Conservation (phyloP, 148 eudicot species). For the Agrostemma githago region DNA sequence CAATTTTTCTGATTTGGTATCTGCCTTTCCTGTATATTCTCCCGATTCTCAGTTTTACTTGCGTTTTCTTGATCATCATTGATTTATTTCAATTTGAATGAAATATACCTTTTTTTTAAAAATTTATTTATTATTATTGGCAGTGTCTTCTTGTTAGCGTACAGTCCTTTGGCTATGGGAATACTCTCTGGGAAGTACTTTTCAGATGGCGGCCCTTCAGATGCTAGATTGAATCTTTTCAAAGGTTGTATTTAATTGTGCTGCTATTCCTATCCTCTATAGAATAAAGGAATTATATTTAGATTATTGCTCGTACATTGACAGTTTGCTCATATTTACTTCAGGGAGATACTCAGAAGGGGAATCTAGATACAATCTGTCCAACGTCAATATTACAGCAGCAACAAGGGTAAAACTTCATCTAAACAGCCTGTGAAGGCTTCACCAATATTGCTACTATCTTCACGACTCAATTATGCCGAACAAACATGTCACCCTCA, state of each 20-base stretch:
- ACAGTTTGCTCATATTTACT: constrained; percentile 2
- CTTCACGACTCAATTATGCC: neutral
- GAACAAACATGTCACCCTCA: neutral
- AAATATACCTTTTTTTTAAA: no score
- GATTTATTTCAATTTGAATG: no score
- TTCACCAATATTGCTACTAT: neutral
- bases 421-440: neutral
- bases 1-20: neutral
- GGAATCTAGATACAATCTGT: constrained; percentile 76
- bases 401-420: constrained; percentile 48
- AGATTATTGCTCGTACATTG: neutral
- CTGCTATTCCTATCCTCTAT: neutral
- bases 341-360: constrained; percentile 84
- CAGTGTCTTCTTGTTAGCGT: constrained; percentile 74
- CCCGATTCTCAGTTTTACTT: no score
- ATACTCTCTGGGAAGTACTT: constrained; percentile 83
- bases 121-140: no score
- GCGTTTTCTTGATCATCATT: no score
- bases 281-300: neutral
- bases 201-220: constrained; percentile 48
- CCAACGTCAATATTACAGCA: constrained; percentile 36
- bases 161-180: constrained; percentile 97
- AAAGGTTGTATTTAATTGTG: constrained; percentile 36
- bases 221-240: constrained; percentile 78
- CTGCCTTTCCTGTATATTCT: neutral